Evolutionary conservation across 805 yeast genomes (phyloP), one percentile per base, ranked within the genome.

Genomic region (Wickerhamomyces alni): DNA sequence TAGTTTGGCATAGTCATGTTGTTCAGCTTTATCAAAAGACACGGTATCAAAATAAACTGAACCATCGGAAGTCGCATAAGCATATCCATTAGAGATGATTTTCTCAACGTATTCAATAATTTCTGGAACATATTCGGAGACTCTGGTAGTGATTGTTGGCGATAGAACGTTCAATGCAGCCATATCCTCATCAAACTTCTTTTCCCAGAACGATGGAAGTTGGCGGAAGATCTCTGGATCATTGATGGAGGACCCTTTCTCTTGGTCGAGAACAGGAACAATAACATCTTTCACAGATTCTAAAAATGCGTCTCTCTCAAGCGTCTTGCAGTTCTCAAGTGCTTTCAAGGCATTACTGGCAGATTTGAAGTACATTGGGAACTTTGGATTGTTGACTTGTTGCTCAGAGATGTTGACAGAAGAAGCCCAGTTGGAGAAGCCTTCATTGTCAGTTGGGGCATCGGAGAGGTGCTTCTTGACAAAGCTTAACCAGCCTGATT

Each of bases 41-140:
- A 67, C 74, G 11, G 97, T 89, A 63, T 93, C 94, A 60, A 93
- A 93, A 63, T 93, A 93, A n/a, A 93, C 99, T 9, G 95, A 84
- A 0, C 97, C 98, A 56, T 89, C 96, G 5, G 61, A 63, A 2
- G 96, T 80, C 4, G 77, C 66, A 57, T 89, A 89, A 3, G 91
- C 99, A 61, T 72, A 91, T 1, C 96, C 96, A 51, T 83, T 84
- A 3, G 55, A 61, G 32, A 91, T 77, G 56, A 93, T 89, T 50
- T 67, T 70, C 47, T 77, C 72, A 16, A 93, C 95, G 61, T 80
- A 91, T 13, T 64, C 74, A 31, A 91, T 76, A 60, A 93, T 89
- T 55, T 93, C 96, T 2, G 98, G 97, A 33, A 91, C 80, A 55
- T 87, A 91, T 61, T 93, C 99, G 4, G 96, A 84, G 13, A 93